Evolutionary conservation across 2,329 filamentous ascomycete species (phyloP), one percentile per base, ranked within the genome.

Genomic region (Phialophora tarda): DNA sequence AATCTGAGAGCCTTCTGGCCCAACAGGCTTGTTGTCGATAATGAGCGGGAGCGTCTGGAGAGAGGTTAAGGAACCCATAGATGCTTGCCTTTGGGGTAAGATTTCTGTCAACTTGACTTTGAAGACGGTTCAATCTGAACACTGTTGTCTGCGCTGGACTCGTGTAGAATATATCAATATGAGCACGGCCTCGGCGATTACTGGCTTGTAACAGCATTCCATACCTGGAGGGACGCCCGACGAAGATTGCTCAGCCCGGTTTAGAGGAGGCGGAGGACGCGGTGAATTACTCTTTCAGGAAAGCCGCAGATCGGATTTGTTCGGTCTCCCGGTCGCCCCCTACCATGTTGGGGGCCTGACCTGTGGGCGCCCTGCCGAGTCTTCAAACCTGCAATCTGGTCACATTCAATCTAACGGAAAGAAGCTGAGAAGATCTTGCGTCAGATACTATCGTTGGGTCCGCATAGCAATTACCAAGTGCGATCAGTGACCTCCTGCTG

Each of bases 21-120:
- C 1, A 41, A 59, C 57, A 28, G 55, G 23, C 44, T 58, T 59
- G 55, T 64, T 59, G 55, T 64, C 62, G 3, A 64, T 64, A 41
- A 64, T 64, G 1, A 64, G 41, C 24, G 62, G 62, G 12, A 64
- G 24, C 12, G 59, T 62, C 41, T 59, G 30, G 11, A 50, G 11
- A 10, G 57, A 34, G 8, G 57, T 4, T 34, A 26, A 26, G n/a
- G 48, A 53, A 21, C n/a, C 24, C 48, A 53, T 53, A 23, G 23
- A 2, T 12, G 48, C n/a, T 21, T 53, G 17, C 23, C 3, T 23
- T 23, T 14, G 6, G 17, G 3, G 48, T 53, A 24, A 53, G 50
- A 50, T 12, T 23, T 4, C 10, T 12, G 5, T 34, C 26, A 38
- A 11, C 21, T 56, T 11, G 8, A 21, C 1, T 24, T 21, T 12